Base-by-base conservation (phyloP, 169 alveolate species). In the Plasmodium falciparum region DNA sequence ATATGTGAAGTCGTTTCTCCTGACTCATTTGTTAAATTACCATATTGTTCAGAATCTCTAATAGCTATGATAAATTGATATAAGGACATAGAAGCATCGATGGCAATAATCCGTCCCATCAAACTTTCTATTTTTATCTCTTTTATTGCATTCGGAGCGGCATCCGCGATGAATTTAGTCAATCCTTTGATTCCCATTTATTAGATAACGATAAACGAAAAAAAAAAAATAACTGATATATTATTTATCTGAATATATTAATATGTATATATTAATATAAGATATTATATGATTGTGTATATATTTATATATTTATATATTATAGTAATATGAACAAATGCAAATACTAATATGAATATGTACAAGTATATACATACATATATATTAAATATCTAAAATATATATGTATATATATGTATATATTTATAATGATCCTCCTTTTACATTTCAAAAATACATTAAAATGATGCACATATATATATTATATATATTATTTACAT, bases 81-180 rank as follows among this genome's bases (percentile, higher is more conserved):
- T 93, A 98, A 96, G 9, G 98, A 97, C 96, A 98, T 95, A 61
- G 99, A 96, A 0, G 99, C 99, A 90, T 98, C 99, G 70, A 98
- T 95, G 12, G 99, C 99, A 43, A 98, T 78, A 47, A 94, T 85
- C 76, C 97, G 94, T 9, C 99, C 99, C 65, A 97, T 91, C 65
- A 95, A 90, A 61, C 92, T 65, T 62, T 93, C 97, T 6, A 95
- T 70, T 20, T 91, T 72, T 26, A 89, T 93, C 73, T 95, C 96
- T 47, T 93, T 89, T 52, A 94, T 80, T 6, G 95, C 93, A 62
- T 90, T 91, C 83, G 99, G 98, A 50, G 98, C 98, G 33, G 96
- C 96, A 54, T 97, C 99, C 7, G 93, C 95, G 71, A 98, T 85
- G 45, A 98, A 91, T 63, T 95, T 94, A 92, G 96, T 97, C 33